Conservation (phyloP, 495 filamentous ascomycete species). For the Cairneyella variabilis region DNA sequence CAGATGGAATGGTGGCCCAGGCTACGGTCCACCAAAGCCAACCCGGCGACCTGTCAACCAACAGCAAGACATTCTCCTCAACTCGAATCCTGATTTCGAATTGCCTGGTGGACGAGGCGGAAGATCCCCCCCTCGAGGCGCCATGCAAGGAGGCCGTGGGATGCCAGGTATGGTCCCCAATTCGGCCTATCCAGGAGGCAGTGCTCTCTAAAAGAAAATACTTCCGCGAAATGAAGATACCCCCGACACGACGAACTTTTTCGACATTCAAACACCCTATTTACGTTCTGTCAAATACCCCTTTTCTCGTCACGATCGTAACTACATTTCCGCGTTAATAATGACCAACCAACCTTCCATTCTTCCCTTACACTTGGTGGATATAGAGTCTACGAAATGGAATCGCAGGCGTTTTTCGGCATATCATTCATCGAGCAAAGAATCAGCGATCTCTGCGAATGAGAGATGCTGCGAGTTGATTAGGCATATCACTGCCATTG, state of each 20-base stretch:
- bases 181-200: slow-evolving; percentile 22
- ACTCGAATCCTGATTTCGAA: slow-evolving; percentile 73
- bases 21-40: slow-evolving; percentile 34
- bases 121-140: slow-evolving; percentile 11
- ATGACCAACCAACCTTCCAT: background rate
- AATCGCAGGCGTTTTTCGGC: background rate
- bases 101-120: slow-evolving; percentile 37
- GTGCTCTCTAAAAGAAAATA: slow-evolving; percentile 7
- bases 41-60: slow-evolving; percentile 22
- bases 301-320: background rate
- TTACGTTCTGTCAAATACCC: slow-evolving; percentile 7
- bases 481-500: background rate
- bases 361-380: too few species aligned
- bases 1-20: slow-evolving; percentile 57
- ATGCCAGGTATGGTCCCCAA: slow-evolving; percentile 22
- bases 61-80: slow-evolving; percentile 56
- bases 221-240: background rate
- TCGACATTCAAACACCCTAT: slow-evolving; percentile 15
- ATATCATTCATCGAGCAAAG: background rate
- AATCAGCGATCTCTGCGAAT: too few species aligned
- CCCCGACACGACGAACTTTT: slow-evolving; percentile 6
- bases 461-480: too few species aligned
- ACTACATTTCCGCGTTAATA: slow-evolving; percentile 9
- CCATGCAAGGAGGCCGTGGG: slow-evolving; percentile 17
- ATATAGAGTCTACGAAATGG: slow-evolving; percentile 12